Evolutionary conservation across 495 filamentous ascomycete species (phyloP).

Genomic region (Aspergillus sclerotioniger): DNA sequence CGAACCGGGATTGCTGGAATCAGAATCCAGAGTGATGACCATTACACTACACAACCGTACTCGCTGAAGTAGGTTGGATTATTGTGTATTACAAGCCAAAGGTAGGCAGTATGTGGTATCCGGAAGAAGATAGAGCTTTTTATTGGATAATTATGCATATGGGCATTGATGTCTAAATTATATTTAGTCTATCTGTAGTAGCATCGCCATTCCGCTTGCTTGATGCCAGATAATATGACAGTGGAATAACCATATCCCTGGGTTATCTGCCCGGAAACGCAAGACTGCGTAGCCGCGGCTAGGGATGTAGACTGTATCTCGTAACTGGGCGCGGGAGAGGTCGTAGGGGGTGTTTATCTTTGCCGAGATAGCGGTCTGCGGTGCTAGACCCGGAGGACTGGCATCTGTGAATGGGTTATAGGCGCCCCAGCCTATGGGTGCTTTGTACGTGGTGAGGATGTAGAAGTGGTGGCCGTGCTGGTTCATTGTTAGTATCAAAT

Average conservation of each 20-base stretch:
- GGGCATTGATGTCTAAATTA: too few species aligned
- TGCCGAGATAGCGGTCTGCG: constrained; percentile 28
- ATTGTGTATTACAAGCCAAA: neutral
- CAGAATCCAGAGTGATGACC: constrained; percentile 38
- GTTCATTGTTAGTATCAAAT: constrained; percentile 14
- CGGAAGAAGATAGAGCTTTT: too few species aligned
- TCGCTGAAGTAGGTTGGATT: neutral
- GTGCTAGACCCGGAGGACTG: constrained; percentile 23
- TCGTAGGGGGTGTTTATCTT: constrained; percentile 18
- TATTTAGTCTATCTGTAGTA: constrained; percentile 17
- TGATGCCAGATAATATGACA: constrained; percentile 71
- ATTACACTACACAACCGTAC: constrained; percentile 28
- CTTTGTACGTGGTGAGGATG: constrained; percentile 50
- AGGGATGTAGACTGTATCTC: constrained; percentile 59
- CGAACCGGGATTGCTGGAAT: constrained; percentile 41
- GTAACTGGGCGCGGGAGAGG: constrained; percentile 27
- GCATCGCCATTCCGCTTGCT: constrained; percentile 46
- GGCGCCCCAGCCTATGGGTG: constrained; percentile 38
- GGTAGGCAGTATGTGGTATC: too few species aligned
- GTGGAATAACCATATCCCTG: constrained; percentile 57
- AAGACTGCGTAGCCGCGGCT: constrained; percentile 60
- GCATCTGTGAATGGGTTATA: constrained; percentile 46
- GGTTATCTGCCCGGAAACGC: constrained; percentile 65
- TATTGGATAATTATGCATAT: too few species aligned
- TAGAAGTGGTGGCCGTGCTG: constrained; percentile 87